Percentiles rank a stretch among this genome's conserved stretches.
Conservation (phyloP, 768 basidiomycete species). For the Trametes maxima region DNA sequence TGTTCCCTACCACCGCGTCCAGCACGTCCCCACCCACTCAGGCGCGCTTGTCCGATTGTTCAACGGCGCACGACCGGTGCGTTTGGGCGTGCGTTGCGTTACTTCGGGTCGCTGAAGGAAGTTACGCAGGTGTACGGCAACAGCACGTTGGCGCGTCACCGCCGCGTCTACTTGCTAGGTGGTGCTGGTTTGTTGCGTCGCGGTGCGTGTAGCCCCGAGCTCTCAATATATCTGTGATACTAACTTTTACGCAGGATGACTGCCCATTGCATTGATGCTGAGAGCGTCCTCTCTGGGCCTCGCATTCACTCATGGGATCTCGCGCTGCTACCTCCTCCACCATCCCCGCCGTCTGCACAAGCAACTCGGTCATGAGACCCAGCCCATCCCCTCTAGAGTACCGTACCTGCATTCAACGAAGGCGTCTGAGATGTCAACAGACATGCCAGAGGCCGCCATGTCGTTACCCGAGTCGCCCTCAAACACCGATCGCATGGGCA, state of each 20-base stretch:
- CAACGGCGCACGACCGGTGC: not conserved
- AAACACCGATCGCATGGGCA: not conserved
- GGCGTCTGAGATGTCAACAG: slow-evolving; percentile 9
- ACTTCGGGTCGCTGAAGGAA: not conserved
- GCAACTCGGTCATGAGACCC: slow-evolving; percentile 17
- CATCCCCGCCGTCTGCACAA: slow-evolving; percentile 15
- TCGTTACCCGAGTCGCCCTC: not conserved
- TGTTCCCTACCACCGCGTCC: slow-evolving; percentile 17
- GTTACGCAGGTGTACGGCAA: slow-evolving; percentile 1
- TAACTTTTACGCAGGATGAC: slow-evolving; percentile 57
- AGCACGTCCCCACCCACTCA: not conserved
- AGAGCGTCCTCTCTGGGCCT: slow-evolving; percentile 80
- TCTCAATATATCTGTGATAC: not conserved
- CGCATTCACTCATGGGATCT: slow-evolving; percentile 46
- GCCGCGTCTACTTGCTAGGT: slow-evolving; percentile 10
- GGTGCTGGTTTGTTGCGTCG: slow-evolving; percentile 25
- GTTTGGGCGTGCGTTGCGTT: not conserved
- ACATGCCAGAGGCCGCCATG: not conserved
- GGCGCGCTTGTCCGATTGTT: slow-evolving; percentile 4
- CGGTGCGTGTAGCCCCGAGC: slow-evolving; percentile 12
- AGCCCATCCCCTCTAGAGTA: not conserved
- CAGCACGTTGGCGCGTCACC: slow-evolving; percentile 19
- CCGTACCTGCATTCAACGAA: slow-evolving; percentile 11
- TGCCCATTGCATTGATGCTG: slow-evolving; percentile 77
- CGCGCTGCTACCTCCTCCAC: slow-evolving; percentile 28